Conservation (phyloP, 2,329 filamentous ascomycete species). For the Cladophialophora carrionii region DNA sequence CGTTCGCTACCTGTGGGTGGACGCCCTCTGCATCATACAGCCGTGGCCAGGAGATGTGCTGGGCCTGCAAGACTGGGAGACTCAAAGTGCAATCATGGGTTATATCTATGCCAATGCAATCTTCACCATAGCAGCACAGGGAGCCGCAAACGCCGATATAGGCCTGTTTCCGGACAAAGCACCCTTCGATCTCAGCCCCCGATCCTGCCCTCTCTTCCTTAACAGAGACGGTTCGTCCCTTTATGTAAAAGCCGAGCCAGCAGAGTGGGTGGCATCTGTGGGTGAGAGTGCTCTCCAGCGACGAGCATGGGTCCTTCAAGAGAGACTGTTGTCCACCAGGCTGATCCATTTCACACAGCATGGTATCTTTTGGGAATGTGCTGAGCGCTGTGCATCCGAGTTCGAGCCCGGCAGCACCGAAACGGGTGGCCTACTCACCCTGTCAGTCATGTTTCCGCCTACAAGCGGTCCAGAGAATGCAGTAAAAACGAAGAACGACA, state of each 20-base stretch:
- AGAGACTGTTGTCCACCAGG: constrained; percentile 2
- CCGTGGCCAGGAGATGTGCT: neutral
- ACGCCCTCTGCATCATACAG: constrained; percentile 5
- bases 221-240: neutral
- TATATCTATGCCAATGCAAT: constrained; percentile 8
- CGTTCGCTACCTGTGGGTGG: constrained; percentile 4
- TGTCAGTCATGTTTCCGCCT: constrained; percentile 4
- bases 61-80: constrained; percentile 7
- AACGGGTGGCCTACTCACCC: neutral
- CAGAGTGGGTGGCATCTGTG: constrained; percentile 9
- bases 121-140: constrained; percentile 9
- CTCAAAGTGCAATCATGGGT: constrained; percentile 7
- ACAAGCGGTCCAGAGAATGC: neutral
- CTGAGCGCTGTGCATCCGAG: constrained; percentile 2
- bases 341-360: constrained; percentile 7
- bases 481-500: neutral
- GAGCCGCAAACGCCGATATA: constrained; percentile 1
- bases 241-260: constrained; percentile 5
- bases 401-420: constrained; percentile 8
- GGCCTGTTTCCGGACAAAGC: constrained; percentile 5
- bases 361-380: constrained; percentile 9
- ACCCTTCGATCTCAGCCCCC: constrained; percentile 3
- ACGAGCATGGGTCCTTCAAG: constrained; percentile 10
- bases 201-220: constrained; percentile 7
- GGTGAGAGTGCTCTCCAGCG: constrained; percentile 3